Percentiles rank a stretch among this genome's conserved stretches.
Conservation (phyloP, 192 early-diverging fungal genomes). For the Backusella psychrophila region DNA sequence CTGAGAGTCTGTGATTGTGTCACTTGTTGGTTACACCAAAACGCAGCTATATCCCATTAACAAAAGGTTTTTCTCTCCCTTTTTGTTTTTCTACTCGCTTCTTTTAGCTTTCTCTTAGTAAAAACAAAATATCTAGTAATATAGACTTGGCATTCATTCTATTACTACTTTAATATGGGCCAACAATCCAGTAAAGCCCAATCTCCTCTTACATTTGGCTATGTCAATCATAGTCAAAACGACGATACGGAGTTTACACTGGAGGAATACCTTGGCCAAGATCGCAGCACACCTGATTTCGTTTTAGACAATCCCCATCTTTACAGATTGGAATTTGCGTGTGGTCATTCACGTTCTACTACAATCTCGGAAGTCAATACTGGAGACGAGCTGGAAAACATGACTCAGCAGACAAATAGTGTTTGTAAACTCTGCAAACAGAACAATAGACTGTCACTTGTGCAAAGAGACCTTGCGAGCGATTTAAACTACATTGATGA, state of each 20-base stretch:
- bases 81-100: neutral
- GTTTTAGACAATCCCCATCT: constrained; percentile 23
- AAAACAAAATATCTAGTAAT: neutral
- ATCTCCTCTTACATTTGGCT: constrained; percentile 23
- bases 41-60: neutral
- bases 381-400: neutral
- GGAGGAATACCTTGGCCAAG: neutral
- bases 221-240: constrained; percentile 12
- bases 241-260: neutral
- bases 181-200: constrained; percentile 24
- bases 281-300: constrained; percentile 8
- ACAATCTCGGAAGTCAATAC: neutral
- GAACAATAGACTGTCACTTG: constrained; percentile 19
- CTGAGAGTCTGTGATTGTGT: neutral
- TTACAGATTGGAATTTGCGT: constrained; percentile 18
- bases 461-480: constrained; percentile 15
- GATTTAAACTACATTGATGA: constrained; percentile 36
- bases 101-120: neutral
- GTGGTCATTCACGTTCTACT: neutral
- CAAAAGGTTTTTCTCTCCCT: neutral
- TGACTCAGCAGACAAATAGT: neutral
- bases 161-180: constrained; percentile 10
- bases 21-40: neutral
- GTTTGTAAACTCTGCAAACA: constrained; percentile 9
- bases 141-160: neutral